phyloP scores from a whole-genome alignment of 345 rosid species.

The Diplotaxis tenuifolia region DNA sequence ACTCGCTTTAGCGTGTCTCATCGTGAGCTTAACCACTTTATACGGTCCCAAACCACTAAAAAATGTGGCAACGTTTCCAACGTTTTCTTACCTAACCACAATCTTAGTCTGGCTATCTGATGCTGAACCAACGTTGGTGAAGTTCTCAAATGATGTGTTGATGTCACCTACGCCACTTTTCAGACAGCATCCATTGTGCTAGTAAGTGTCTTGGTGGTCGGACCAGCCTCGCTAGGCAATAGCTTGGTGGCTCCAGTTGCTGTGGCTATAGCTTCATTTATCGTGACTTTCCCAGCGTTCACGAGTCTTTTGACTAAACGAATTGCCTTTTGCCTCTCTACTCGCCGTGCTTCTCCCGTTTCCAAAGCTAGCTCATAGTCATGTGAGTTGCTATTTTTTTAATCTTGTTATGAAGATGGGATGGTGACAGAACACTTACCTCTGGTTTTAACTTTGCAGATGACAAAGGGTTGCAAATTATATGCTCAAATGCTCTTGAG shows the following conservation, averaged over 20 bases:
- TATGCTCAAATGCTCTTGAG: constrained; percentile 61
- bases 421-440: constrained; percentile 13
- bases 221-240: constrained; percentile 45
- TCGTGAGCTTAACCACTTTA: constrained; percentile 60
- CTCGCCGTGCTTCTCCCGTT: constrained; percentile 66
- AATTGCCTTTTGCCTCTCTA: constrained; percentile 72
- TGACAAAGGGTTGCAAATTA: constrained; percentile 37
- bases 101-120: constrained; percentile 61
- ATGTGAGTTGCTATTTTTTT: constrained; percentile 41
- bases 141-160: constrained; percentile 53
- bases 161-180: constrained; percentile 48
- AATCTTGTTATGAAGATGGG: too few species aligned
- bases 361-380: constrained; percentile 61
- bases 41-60: constrained; percentile 49
- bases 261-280: constrained; percentile 52
- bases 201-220: constrained; percentile 42
- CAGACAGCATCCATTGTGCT: constrained; percentile 47
- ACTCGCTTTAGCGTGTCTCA: constrained; percentile 60
- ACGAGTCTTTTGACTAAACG: constrained; percentile 62
- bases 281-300: constrained; percentile 71
- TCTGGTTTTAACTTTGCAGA: constrained; percentile 40
- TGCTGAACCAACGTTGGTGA: constrained; percentile 70
- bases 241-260: constrained; percentile 50
- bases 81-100: constrained; percentile 72
- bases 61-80: constrained; percentile 47